Conservation (phyloP, 495 filamentous ascomycete genomes). For the Daldinia vernicosa region DNA sequence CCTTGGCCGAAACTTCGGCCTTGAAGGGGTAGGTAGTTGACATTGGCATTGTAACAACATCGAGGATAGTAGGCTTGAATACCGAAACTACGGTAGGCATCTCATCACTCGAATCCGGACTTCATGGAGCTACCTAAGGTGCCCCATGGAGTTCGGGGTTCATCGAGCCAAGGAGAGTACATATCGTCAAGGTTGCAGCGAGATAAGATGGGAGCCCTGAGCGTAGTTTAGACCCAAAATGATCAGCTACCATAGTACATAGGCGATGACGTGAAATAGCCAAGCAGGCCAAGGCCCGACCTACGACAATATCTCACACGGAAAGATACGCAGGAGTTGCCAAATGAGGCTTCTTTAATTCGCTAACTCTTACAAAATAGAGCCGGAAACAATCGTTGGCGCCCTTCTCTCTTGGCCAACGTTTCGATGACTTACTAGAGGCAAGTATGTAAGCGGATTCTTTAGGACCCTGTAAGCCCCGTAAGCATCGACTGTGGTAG, state of each 20-base stretch:
- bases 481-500: not conserved
- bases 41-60: slow-evolving; percentile 33
- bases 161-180: slow-evolving; percentile 16
- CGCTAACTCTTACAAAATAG: slow-evolving; percentile 15
- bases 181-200: slow-evolving; percentile 20
- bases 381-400: slow-evolving; percentile 30
- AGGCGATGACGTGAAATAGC: slow-evolving; percentile 17
- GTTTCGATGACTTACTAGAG: slow-evolving; percentile 26
- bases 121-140: slow-evolving; percentile 9
- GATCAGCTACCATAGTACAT: not conserved
- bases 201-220: slow-evolving; percentile 17
- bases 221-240: slow-evolving; percentile 2
- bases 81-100: slow-evolving; percentile 9
- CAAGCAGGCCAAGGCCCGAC: slow-evolving; percentile 22
- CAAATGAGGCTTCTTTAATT: slow-evolving; percentile 26
- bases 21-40: slow-evolving; percentile 24
- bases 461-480: not conserved
- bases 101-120: not conserved
- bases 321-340: slow-evolving; percentile 13
- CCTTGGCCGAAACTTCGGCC: slow-evolving; percentile 37
- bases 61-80: slow-evolving; percentile 5
- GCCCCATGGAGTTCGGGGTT: slow-evolving; percentile 19
- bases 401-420: slow-evolving; percentile 34
- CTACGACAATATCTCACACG: slow-evolving; percentile 27
- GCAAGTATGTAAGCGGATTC: slow-evolving; percentile 5